These are phyloP conservation scores for Coleophoma cylindrospora DNA, from an alignment of 2,329 filamentous ascomycete genomes.

Conservation along the genomic window DNA sequence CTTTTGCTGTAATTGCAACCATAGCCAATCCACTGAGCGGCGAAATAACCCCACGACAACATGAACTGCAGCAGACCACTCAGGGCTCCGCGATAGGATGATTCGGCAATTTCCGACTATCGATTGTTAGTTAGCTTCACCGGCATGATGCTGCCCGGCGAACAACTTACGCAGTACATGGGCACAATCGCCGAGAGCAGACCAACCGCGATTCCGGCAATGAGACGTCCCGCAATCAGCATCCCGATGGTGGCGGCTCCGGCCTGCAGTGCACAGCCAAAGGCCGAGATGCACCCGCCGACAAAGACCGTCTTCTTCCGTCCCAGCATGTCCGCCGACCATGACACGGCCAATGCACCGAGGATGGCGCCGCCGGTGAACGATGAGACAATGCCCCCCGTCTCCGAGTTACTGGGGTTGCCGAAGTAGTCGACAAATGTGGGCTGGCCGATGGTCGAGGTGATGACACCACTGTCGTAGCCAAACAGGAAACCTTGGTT, in stretches of 20 bases:
- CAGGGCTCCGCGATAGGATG: constrained; percentile 9
- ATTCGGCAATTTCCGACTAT: constrained; percentile 13
- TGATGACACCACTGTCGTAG: constrained; percentile 27
- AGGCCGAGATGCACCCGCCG: constrained; percentile 17
- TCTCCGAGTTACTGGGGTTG: constrained; percentile 4
- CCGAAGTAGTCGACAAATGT: constrained; percentile 14
- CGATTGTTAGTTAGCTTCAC: not conserved
- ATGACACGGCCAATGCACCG: constrained; percentile 23
- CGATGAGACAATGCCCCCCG: constrained; percentile 32
- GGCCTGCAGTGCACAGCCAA: constrained; percentile 24
- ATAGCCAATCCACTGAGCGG: constrained; percentile 14
- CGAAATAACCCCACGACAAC: constrained; percentile 17
- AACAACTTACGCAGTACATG: constrained; percentile 36
- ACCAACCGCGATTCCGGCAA: constrained; percentile 41
- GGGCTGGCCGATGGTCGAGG: constrained; percentile 25
- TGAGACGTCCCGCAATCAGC: constrained; percentile 39
- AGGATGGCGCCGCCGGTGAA: constrained; percentile 29
- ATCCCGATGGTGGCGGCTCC: constrained; percentile 26
- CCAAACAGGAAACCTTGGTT: constrained; percentile 25
- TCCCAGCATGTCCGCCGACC: constrained; percentile 23
- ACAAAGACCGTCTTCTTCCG: constrained; percentile 21
- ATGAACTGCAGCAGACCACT: constrained; percentile 14
- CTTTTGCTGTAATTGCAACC: constrained; percentile 6
- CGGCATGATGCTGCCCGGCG: not conserved
- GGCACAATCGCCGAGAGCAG: constrained; percentile 38